Evolutionary conservation across 176 grass and related monocot genomes (phyloP).

Genomic region (Oropetium thomaeum): DNA sequence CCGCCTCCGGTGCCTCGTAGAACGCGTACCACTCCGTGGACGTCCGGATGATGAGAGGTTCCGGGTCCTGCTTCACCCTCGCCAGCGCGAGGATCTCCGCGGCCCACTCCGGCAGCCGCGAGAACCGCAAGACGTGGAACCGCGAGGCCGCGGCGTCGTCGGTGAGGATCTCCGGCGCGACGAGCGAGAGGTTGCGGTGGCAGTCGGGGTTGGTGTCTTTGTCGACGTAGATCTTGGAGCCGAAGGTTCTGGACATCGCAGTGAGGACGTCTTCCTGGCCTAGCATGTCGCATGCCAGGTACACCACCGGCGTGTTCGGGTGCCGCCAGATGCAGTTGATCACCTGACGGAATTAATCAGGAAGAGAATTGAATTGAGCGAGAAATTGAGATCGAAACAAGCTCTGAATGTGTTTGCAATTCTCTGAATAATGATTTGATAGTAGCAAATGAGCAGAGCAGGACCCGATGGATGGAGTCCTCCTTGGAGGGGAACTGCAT

Average conservation of each 20-base stretch:
- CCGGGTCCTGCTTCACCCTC: conserved; percentile 30
- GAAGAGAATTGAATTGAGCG: neutral
- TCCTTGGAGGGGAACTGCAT: conserved; percentile 59
- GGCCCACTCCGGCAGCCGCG: conserved; percentile 39
- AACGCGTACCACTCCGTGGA: conserved; percentile 57
- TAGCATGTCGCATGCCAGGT: conserved; percentile 71
- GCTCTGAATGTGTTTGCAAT: neutral
- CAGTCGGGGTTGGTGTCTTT: conserved; percentile 39
- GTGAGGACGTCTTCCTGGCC: conserved; percentile 70
- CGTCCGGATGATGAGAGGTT: conserved; percentile 62
- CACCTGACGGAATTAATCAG: conserved; percentile 31
- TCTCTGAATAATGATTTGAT: neutral
- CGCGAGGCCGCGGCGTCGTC: conserved; percentile 35
- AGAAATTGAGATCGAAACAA: neutral
- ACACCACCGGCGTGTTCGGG: conserved; percentile 40
- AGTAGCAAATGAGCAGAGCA: neutral
- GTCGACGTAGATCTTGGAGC: conserved; percentile 56
- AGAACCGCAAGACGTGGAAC: conserved; percentile 60
- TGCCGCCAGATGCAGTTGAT: conserved; percentile 74
- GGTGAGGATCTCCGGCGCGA: conserved; percentile 61
- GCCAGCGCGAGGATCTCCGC: conserved; percentile 37
- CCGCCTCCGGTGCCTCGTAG: neutral
- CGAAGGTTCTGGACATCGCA: conserved; percentile 51
- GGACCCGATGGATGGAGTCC: conserved; percentile 57
- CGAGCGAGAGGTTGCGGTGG: conserved; percentile 38